Base-by-base conservation (phyloP, 768 basidiomycete genomes). In the Mycena latifolia region DNA sequence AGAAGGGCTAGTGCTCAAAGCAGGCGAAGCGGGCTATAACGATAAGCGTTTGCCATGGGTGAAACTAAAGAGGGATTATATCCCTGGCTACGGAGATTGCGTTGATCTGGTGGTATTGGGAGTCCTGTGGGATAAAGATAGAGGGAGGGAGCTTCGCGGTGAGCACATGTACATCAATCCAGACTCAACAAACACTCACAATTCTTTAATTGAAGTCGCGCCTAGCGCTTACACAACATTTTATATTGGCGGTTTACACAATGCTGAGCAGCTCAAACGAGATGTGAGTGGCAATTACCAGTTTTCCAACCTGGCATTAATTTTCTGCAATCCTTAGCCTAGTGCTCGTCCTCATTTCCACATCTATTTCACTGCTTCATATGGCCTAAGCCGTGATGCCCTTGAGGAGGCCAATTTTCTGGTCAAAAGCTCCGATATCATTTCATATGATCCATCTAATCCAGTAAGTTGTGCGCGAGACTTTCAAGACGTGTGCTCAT, bases 41-140 rank as follows among this genome's bases (percentile, higher is more conserved):
- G 89, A 91, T 70, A 81, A 75, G 70, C 77, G 72, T 7, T 78
- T 83, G 63, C 90, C 90, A 18, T 97, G 95, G 95, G 89, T 96
- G 29, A 97, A 98, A 78, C 72, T 94, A 53, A 94, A 95, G 81
- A 88, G 85, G 73, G 96, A 98, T 75, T 97, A 97, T 67, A 94
- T 98, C 41, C 88, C 89, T 1, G 91, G 91, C 5, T 84, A 91
- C 48, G 94, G 94, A 0, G 96, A 98, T 75, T 85, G 87, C 6
- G 70, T 96, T 18, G 94, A 96, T 75, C 83, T 97, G 61, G 88
- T 89, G 5, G 73, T 97, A 35, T 78, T 97, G 22, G 96, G 88
- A 2, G 94, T 89, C 22, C 79, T 85, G 0, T 96, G 94, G 93
- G 92, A 94, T 60, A 90, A 89, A 72, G 85, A 90, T 37, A 84